Evolutionary conservation across 2,329 filamentous ascomycete genomes (phyloP).

Genomic region (Colletotrichum sublineola): DNA sequence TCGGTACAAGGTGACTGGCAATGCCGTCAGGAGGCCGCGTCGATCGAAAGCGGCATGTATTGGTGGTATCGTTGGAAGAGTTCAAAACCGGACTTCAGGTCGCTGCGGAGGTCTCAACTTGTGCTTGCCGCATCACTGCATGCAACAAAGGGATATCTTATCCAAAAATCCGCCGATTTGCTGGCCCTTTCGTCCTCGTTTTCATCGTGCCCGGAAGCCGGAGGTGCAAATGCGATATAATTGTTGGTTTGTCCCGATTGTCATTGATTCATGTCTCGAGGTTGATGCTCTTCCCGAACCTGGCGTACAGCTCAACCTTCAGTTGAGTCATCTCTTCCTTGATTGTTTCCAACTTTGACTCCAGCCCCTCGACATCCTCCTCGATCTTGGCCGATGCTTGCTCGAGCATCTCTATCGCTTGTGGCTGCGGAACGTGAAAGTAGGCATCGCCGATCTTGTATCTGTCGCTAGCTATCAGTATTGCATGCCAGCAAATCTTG

Average conservation of each 20-base stretch:
- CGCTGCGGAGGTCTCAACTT: neutral
- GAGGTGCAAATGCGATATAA: slow-evolving; percentile 7
- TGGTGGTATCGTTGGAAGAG: neutral
- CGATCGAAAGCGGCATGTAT: neutral
- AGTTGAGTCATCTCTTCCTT: slow-evolving; percentile 90
- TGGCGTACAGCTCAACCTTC: slow-evolving; percentile 92
- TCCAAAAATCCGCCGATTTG: neutral
- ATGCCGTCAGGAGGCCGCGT: slow-evolving; percentile 12
- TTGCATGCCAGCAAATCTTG: neutral
- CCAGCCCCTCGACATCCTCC: slow-evolving; percentile 79
- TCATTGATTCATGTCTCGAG: slow-evolving; percentile 77
- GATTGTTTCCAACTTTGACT: slow-evolving; percentile 80
- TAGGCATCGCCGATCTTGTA: slow-evolving; percentile 99
- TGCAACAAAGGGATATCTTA: neutral
- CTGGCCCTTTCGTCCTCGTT: neutral
- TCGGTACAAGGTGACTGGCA: slow-evolving; percentile 16
- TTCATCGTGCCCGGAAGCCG: neutral
- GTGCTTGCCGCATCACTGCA: neutral
- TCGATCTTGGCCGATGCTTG: slow-evolving; percentile 80
- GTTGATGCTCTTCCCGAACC: slow-evolving; percentile 98
- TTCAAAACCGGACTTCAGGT: neutral
- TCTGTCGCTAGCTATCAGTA: slow-evolving; percentile 59
- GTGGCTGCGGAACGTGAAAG: slow-evolving; percentile 84
- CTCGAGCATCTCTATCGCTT: slow-evolving; percentile 88
- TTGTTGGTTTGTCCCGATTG: slow-evolving; percentile 16